A percentile compares a stretch with the other conserved stretches of the same genome.
phyloP scores from a whole-genome alignment of 2,329 filamentous ascomycete genomes.

The Colletotrichum zoysiae region DNA sequence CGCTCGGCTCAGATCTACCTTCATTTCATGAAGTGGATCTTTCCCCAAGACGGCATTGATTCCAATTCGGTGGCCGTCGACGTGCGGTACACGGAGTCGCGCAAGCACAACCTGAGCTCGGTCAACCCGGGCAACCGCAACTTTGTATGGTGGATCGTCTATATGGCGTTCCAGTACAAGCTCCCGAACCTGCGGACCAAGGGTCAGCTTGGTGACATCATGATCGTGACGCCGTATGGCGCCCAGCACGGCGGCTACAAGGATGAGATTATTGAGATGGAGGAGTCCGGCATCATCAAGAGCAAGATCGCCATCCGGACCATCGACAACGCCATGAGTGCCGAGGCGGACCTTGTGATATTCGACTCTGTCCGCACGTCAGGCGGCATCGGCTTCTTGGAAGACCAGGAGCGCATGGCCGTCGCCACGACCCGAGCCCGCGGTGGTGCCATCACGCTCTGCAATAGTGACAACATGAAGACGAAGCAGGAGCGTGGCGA shows the following conservation, averaged over 20 bases:
- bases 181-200: conserved; percentile 8
- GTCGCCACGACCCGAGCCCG: conserved; percentile 30
- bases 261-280: conserved; percentile 2
- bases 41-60: neutral
- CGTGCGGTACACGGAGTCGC: neutral
- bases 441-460: conserved; percentile 8
- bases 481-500: neutral
- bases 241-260: conserved; percentile 19
- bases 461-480: neutral
- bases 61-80: conserved; percentile 16
- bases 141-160: conserved; percentile 3
- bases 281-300: conserved; percentile 9
- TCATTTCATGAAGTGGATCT: conserved; percentile 6
- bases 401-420: conserved; percentile 12
- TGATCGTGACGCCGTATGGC: conserved; percentile 27
- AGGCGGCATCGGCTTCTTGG: conserved; percentile 21
- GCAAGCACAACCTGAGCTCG: conserved; percentile 5
- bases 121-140: conserved; percentile 15
- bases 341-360: conserved; percentile 31
- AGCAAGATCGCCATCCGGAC: conserved; percentile 19
- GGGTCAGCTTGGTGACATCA: conserved; percentile 18
- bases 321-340: conserved; percentile 28
- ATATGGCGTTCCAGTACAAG: conserved; percentile 13
- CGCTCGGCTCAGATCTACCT: neutral
- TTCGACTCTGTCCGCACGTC: conserved; percentile 23